Base-by-base conservation (phyloP, 371 early-diverging fungal species). In the Smittium culicis region DNA sequence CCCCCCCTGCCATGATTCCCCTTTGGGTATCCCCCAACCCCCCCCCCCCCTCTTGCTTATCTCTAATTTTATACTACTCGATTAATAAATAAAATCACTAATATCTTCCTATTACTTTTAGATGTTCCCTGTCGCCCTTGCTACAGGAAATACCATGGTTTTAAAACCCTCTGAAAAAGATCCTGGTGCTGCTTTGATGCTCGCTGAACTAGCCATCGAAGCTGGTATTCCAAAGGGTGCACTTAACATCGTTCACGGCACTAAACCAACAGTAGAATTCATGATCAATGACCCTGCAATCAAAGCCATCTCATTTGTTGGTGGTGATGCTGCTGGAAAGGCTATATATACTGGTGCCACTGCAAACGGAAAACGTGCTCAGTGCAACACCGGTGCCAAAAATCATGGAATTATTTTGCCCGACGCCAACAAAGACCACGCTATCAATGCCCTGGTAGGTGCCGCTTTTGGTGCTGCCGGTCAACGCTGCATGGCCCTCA, bases 381-480 rank as follows among this genome's bases (percentile, higher is more conserved):
- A 95, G 80, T 91, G 95, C 60, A 95, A 95, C 79, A 75, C 93
- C 75, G 96, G 94, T 27, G 96, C 98, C 73, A 97, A 96, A 85
- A 97, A 97, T 83, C 98, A 97, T 74, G 95, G 94, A 65, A 90
- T 97, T 29, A 82, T 96, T 54, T 76, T 96, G 79, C 90, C 94
- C 25, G 98, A 97, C 71, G 93, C 94, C 65, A 81, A 86, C 77
- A 81, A 77, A 79, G 92, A 96, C 79, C 83, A 90, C 69, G 85
- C 96, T 8, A 80, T 96, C 63, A 94, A 95, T 74, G 83, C 86
- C 63, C 84, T 97, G 54, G 85, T 88, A 25, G 96, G 96, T 35
- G 95, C 98, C 60, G 94, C 96, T 20, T 96, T 96, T 73, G 98
- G 98, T 64, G 96, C 96, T 59, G 96, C 96, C 56, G 96, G 96